Evolutionary conservation across 495 filamentous ascomycete species (phyloP).

Genomic region (Neurospora sp.): DNA sequence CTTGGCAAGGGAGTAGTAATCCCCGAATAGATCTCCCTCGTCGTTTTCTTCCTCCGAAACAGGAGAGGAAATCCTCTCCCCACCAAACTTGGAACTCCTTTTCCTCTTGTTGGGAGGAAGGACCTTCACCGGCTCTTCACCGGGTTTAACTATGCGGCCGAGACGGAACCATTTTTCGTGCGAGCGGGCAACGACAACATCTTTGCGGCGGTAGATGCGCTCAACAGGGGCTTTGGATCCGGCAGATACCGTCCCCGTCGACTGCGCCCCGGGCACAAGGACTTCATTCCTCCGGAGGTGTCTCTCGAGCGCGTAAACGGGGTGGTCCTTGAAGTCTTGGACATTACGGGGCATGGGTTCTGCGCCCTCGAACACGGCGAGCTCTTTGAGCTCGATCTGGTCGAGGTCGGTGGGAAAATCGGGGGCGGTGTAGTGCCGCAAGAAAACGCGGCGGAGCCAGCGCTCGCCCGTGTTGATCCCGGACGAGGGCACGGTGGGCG

Average conservation of each 20-base stretch:
- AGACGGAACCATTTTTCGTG: constrained; percentile 81
- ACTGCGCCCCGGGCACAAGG: constrained; percentile 53
- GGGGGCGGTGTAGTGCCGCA: constrained; percentile 50
- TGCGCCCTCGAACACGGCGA: constrained; percentile 54
- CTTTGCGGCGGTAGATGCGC: constrained; percentile 66
- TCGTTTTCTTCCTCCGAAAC: constrained; percentile 25
- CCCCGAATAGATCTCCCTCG: constrained; percentile 28
- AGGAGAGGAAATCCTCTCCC: constrained; percentile 7
- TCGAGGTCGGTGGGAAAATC: constrained; percentile 51
- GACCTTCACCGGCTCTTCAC: constrained; percentile 69
- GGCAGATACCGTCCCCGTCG: constrained; percentile 66
- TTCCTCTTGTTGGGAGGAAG: constrained; percentile 33
- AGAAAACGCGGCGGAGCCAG: constrained; percentile 57
- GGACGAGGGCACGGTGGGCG: not conserved
- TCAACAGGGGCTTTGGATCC: constrained; percentile 45
- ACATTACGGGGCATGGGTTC: constrained; percentile 89
- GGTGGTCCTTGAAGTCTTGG: constrained; percentile 88
- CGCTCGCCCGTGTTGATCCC: constrained; percentile 35
- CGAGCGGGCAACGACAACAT: constrained; percentile 66
- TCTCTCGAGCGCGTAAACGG: constrained; percentile 76
- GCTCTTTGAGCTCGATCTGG: constrained; percentile 69
- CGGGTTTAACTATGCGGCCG: constrained; percentile 62
- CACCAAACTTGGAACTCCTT: constrained; percentile 15
- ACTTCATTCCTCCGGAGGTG: constrained; percentile 81
- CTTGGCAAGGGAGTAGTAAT: constrained; percentile 15